These are phyloP conservation scores for Eutrema salsugineum DNA, from an alignment of 441 rosid genomes.

Conservation along the genomic window DNA sequence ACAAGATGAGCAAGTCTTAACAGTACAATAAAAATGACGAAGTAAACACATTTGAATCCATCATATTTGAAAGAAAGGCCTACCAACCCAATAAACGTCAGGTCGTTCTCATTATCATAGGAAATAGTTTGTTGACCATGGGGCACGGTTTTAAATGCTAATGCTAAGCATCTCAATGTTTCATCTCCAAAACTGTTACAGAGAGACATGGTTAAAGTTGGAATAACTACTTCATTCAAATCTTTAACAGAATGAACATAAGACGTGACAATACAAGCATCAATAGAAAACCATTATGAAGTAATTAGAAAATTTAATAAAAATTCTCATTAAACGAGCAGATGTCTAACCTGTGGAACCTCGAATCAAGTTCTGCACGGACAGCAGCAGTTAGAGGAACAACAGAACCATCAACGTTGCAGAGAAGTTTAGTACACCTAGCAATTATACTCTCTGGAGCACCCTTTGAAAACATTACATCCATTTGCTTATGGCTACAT, in stretches of 20 bases:
- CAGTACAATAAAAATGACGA: background rate
- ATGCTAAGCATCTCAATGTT: conserved; percentile 89
- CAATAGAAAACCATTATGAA: background rate
- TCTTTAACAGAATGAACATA: background rate
- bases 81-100: conserved; percentile 99
- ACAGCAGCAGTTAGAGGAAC: conserved; percentile 66
- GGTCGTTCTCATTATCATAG: conserved; percentile 85
- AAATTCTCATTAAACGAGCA: background rate
- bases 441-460: conserved; percentile 95
- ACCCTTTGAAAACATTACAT: conserved; percentile 90
- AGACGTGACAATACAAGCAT: conserved; percentile 5
- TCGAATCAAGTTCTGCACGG: conserved; percentile 77
- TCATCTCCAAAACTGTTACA: conserved; percentile 88
- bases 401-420: conserved; percentile 82
- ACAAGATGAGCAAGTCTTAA: conserved; percentile 9
- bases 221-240: background rate
- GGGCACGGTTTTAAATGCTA: conserved; percentile 88
- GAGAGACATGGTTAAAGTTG: conserved; percentile 20
- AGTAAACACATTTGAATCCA: background rate
- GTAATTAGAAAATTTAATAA: background rate
- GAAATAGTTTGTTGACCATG: conserved; percentile 69
- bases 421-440: conserved; percentile 80
- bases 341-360: conserved; percentile 73
- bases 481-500: conserved; percentile 71
- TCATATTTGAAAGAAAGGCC: conserved; percentile 55